These are phyloP conservation scores for Petasospora fabianii DNA, from an alignment of 1,139 yeast species.

Conservation along the genomic window DNA sequence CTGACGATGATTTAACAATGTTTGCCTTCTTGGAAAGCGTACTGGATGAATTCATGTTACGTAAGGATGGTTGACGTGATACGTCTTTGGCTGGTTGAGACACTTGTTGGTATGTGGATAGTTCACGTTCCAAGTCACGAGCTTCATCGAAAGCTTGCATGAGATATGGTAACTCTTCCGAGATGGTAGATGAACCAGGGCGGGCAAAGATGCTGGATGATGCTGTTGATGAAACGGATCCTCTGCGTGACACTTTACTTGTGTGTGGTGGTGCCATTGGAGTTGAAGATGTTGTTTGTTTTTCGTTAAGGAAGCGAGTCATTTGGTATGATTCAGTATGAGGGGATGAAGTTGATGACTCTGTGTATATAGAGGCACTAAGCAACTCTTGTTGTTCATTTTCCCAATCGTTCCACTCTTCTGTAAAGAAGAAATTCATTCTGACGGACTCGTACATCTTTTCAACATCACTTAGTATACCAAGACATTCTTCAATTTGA, in stretches of 20 bases:
- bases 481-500: constrained; percentile 33
- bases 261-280: not conserved
- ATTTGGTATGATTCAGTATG: constrained; percentile 11
- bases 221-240: constrained; percentile 20
- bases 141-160: constrained; percentile 36
- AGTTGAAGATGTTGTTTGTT: constrained; percentile 2
- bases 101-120: constrained; percentile 10
- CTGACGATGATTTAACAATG: not conserved
- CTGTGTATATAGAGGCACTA: constrained; percentile 5
- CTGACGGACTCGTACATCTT: constrained; percentile 35
- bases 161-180: constrained; percentile 34
- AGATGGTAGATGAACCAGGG: constrained; percentile 26
- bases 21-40: not conserved
- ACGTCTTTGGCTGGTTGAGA: not conserved
- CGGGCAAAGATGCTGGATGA: constrained; percentile 15
- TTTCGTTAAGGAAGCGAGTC: constrained; percentile 12
- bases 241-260: constrained; percentile 13
- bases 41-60: constrained; percentile 2
- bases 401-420: constrained; percentile 24
- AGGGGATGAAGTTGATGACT: constrained; percentile 10
- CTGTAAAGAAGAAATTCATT: constrained; percentile 30
- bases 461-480: constrained; percentile 34
- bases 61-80: constrained; percentile 6
- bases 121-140: constrained; percentile 28
- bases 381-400: constrained; percentile 18